Conservation (phyloP, 2,329 filamentous ascomycete species). For the Trichophyton schoenleinii region DNA sequence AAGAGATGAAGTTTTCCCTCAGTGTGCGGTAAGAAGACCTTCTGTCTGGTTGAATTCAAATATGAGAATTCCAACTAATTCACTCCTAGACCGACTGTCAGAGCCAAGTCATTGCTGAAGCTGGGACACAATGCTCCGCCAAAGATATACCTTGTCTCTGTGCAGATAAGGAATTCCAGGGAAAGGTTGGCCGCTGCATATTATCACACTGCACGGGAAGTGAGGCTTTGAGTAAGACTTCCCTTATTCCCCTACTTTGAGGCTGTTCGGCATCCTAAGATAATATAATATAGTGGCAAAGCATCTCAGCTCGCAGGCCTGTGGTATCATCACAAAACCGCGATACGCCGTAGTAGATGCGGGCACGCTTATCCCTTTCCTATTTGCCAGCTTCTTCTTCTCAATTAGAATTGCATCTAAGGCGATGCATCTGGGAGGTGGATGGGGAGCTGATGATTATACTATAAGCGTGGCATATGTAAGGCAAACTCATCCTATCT, state of each 20-base stretch:
- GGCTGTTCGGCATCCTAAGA: not conserved
- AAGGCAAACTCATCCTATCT: not conserved
- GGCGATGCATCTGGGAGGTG: not conserved
- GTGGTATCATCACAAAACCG: not conserved
- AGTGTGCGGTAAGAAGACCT: not conserved
- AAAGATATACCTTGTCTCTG: not conserved
- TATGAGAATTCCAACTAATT: not conserved
- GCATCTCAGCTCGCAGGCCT: not conserved
- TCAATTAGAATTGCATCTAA: not conserved
- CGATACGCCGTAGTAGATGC: not conserved
- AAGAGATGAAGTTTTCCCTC: not conserved
- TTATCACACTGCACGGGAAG: not conserved
- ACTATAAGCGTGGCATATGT: not conserved
- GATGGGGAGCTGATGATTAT: not conserved
- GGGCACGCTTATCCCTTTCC: not conserved
- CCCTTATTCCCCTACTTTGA: not conserved
- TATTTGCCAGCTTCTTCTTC: not conserved
- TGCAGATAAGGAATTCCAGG: not conserved
- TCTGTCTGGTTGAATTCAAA: not conserved
- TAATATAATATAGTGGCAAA: not conserved
- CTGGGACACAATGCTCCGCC: not conserved
- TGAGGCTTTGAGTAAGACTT: not conserved
- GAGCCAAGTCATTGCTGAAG: not conserved
- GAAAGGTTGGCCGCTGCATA: not conserved
- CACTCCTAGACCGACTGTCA: not conserved